A percentile compares a stretch with the other conserved stretches of the same genome.
These are phyloP conservation scores for Aspergillus sclerotialis DNA, from an alignment of 2,329 filamentous ascomycete genomes.

Conservation along the genomic window DNA sequence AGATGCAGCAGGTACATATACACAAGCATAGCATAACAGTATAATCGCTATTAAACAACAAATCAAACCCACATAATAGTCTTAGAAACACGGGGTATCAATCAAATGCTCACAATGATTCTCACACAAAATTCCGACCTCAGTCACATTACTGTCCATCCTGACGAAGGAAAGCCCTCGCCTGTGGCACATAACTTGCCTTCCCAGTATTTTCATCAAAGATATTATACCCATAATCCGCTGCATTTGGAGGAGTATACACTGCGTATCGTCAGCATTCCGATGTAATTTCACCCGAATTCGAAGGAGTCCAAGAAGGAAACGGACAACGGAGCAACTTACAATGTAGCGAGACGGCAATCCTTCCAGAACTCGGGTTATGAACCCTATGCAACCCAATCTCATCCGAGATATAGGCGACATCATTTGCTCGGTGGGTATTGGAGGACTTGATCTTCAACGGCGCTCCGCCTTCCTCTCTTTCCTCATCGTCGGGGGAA, in stretches of 20 bases:
- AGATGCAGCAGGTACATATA: too few species aligned
- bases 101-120: too few species aligned
- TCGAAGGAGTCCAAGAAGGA: neutral
- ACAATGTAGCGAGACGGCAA: constrained; percentile 28
- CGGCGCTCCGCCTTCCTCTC: constrained; percentile 9
- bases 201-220: constrained; percentile 22
- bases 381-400: constrained; percentile 26
- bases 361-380: constrained; percentile 17
- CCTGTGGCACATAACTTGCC: constrained; percentile 20
- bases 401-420: constrained; percentile 26
- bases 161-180: constrained; percentile 5
- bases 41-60: too few species aligned
- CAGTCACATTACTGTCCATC: neutral
- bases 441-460: constrained; percentile 18
- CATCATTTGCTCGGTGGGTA: constrained; percentile 19
- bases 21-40: too few species aligned
- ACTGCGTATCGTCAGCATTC: too few species aligned
- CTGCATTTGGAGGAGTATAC: constrained; percentile 27
- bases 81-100: too few species aligned
- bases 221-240: constrained; percentile 26
- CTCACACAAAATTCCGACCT: too few species aligned
- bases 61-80: too few species aligned
- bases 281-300: too few species aligned
- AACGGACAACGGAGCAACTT: constrained; percentile 5
- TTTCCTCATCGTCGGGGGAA: constrained; percentile 8